phyloP scores from a whole-genome alignment of 768 basidiomycete species.

The Lactarius psammicola region DNA sequence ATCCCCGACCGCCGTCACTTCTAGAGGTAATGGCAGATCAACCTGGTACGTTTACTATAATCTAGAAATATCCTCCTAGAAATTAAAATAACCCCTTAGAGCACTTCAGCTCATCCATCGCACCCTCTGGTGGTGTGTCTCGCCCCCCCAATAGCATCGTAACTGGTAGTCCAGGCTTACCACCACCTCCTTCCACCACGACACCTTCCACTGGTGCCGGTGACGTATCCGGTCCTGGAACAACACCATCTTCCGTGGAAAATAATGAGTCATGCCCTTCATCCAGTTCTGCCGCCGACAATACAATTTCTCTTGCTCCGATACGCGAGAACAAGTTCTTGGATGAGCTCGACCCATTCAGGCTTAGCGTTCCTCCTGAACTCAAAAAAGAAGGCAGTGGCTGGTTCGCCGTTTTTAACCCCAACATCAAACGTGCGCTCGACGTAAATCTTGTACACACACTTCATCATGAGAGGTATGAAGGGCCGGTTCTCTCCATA shows the following conservation, averaged over 20 bases:
- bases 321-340: conserved; percentile 38
- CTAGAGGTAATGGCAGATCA: no score
- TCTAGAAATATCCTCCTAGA: no score
- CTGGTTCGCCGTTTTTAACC: conserved; percentile 89
- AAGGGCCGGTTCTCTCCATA: conserved; percentile 13
- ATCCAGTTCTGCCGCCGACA: background rate
- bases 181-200: conserved; percentile 24
- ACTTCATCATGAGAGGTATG: conserved; percentile 82
- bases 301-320: conserved; percentile 20
- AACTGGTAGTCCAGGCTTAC: conserved; percentile 27
- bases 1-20: no score
- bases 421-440: conserved; percentile 70
- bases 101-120: no score
- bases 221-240: conserved; percentile 17
- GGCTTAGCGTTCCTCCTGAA: conserved; percentile 49
- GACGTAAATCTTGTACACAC: conserved; percentile 83
- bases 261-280: conserved; percentile 3
- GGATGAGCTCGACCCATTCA: conserved; percentile 49
- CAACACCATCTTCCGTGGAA: conserved; percentile 8
- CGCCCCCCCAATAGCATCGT: conserved; percentile 19
- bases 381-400: conserved; percentile 73
- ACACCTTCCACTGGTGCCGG: conserved; percentile 22
- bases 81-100: no score
- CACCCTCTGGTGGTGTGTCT: conserved; percentile 14
- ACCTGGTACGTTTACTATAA: no score